Evolutionary conservation across 2,329 filamentous ascomycete species (phyloP).

Genomic region (Chalaropsis ovoidea): DNA sequence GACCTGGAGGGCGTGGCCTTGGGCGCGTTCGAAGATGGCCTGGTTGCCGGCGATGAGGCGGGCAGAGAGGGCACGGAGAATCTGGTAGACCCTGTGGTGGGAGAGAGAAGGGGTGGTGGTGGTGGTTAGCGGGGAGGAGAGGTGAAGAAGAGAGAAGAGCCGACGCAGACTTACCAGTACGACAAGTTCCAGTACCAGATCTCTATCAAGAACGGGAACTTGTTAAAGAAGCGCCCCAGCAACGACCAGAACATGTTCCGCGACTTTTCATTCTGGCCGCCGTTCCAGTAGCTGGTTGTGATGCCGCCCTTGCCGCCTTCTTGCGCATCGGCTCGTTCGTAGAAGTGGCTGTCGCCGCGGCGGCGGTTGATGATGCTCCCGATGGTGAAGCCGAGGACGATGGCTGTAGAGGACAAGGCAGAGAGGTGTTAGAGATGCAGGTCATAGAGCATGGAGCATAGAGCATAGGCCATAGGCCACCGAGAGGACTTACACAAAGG

Average conservation of each 20-base stretch:
- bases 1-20: conserved; percentile 36
- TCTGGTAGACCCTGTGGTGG: conserved; percentile 35
- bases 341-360: conserved; percentile 17
- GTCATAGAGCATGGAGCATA: background rate
- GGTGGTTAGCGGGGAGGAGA: background rate
- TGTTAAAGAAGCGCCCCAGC: conserved; percentile 31
- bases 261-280: conserved; percentile 17
- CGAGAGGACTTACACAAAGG: conserved; percentile 21
- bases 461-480: conserved; percentile 15
- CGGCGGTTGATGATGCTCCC: conserved; percentile 22
- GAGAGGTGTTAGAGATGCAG: background rate
- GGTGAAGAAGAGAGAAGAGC: no score
- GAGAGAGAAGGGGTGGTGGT: background rate
- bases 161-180: conserved; percentile 30
- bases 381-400: conserved; percentile 20
- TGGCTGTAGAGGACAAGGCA: conserved; percentile 18
- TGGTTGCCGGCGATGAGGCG: conserved; percentile 35
- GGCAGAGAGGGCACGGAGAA: conserved; percentile 37
- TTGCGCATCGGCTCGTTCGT: conserved; percentile 11
- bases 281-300: conserved; percentile 21
- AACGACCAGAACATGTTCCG: conserved; percentile 27
- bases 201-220: conserved; percentile 32
- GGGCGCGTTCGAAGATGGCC: conserved; percentile 33
- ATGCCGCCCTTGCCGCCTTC: conserved; percentile 19
- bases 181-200: conserved; percentile 35